Evolutionary conservation across 2,329 filamentous ascomycete species (phyloP), one percentile per base, ranked within the genome.

Genomic region (Verticillium isaacii): DNA sequence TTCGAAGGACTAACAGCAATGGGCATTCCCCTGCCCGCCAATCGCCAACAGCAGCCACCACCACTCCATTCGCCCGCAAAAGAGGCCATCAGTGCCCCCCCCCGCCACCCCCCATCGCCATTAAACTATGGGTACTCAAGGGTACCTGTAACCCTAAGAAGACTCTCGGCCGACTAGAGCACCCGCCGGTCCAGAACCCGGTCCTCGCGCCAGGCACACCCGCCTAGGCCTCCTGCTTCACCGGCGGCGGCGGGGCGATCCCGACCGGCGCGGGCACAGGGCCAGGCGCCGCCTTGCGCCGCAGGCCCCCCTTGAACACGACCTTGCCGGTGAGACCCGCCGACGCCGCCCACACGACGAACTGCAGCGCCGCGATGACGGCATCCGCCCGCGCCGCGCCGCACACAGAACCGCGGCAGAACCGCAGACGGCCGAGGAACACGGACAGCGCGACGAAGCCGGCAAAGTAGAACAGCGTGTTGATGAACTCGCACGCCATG

Each of bases 371-470:
- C 19, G 82, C 79, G 58, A 87, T 78, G 52, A 80, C 82, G n/a
- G 81, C 78, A 63, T 81, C 78, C 54, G 83, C 82, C 23, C 81
- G 81, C 50, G 83, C 84, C 14, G 82, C 78, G 29, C 76, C 76
- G 74, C 86, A 89, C 32, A 87, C 82, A 41, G 75, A 76, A 52
- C 85, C 85, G 32, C 78, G 76, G 73, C 85, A 88, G 74, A 85
- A 85, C 61, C 81, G 73, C 58, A 88, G 75, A 59, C 75, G 75
- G 69, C 78, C 75, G 65, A 88, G 79, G 73, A 86, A 87, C 64
- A 83, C 78, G 54, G 82, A 77, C 23, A 87, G 78, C 11, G 83
- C 83, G 67, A 86, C 78, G 74, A 87, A 87, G 61, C 84, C 85
- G 23, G 79, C 76, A 70, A 88, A 84, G 74, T 85, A 86, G 69